A percentile compares a stretch with the other conserved stretches of the same genome.
Conservation (phyloP, 306 rosid genomes). For the Casuarina equisetifolia region DNA sequence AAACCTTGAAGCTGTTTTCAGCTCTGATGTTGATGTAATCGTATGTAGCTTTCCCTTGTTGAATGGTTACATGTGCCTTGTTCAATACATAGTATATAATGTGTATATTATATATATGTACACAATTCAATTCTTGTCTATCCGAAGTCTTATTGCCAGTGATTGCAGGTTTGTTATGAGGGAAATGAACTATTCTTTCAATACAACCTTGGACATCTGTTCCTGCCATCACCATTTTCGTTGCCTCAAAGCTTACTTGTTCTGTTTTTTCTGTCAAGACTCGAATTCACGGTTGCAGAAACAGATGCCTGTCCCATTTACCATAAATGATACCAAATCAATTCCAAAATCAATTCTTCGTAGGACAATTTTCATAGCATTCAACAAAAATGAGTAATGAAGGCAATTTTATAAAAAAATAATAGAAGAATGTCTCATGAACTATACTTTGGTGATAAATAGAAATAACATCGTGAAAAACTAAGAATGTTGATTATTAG, state of each 20-base stretch:
- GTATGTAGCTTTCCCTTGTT: constrained; percentile 27
- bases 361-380: no score
- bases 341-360: no score
- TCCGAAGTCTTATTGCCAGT: not conserved
- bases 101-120: not conserved
- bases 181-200: not conserved
- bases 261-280: no score
- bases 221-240: not conserved
- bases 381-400: no score
- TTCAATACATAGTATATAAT: not conserved
- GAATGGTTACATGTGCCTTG: constrained; percentile 8
- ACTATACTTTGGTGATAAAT: no score
- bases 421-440: no score
- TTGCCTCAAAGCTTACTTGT: not conserved
- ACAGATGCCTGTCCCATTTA: no score
- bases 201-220: not conserved
- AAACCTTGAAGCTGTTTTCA: not conserved
- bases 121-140: not conserved
- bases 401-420: no score
- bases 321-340: no score
- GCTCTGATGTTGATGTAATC: constrained; percentile 35
- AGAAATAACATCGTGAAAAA: no score
- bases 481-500: no score
- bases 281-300: no score
- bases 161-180: not conserved